Evolutionary conservation across 768 basidiomycete genomes (phyloP).

Genomic region (Lactifluus rugatus): DNA sequence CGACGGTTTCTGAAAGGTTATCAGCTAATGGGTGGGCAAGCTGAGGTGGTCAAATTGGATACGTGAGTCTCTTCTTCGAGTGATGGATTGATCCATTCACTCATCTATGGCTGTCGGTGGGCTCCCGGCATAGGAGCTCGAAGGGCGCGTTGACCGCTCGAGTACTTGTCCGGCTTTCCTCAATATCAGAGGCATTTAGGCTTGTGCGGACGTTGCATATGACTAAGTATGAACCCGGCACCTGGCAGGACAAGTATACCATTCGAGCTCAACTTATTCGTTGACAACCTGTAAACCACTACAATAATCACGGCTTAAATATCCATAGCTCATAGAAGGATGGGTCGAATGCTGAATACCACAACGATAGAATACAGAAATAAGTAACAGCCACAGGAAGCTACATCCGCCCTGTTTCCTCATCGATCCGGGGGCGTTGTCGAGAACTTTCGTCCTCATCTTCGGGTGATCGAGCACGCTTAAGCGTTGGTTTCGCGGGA

Average conservation of each 20-base stretch:
- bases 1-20: conserved; percentile 35
- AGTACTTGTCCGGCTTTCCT: conserved; percentile 45
- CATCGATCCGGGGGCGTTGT: conserved; percentile 54
- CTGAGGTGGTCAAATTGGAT: conserved; percentile 42
- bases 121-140: background rate
- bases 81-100: background rate
- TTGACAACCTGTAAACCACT: conserved; percentile 28
- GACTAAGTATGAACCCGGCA: conserved; percentile 35
- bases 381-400: conserved; percentile 9
- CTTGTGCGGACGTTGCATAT: conserved; percentile 55
- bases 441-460: conserved; percentile 57
- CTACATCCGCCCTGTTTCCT: conserved; percentile 64
- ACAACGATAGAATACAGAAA: conserved; percentile 16
- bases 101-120: background rate
- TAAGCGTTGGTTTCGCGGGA: conserved; percentile 36
- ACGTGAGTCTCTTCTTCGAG: conserved; percentile 30
- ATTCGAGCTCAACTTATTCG: conserved; percentile 43
- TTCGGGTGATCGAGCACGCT: conserved; percentile 68
- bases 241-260: conserved; percentile 31
- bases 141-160: conserved; percentile 38
- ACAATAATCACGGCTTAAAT: background rate
- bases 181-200: conserved; percentile 58
- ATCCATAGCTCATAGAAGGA: conserved; percentile 13
- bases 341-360: background rate
- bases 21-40: conserved; percentile 34